phyloP scores from a whole-genome alignment of 805 yeast genomes.

The Saturnispora diversa region DNA sequence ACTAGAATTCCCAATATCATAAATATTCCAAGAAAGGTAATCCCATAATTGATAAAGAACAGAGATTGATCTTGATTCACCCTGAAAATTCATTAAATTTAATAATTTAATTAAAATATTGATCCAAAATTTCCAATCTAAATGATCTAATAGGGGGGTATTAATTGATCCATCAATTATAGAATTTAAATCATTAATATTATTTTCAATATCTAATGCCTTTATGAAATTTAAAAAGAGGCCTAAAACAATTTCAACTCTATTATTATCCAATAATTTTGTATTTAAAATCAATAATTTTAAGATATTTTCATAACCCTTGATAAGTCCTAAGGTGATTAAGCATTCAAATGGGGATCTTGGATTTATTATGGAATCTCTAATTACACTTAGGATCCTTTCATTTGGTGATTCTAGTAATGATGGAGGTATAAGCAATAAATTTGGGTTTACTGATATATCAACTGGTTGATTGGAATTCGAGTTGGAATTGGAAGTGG shows the following conservation, averaged over 20 bases:
- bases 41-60: conserved; percentile 72
- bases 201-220: conserved; percentile 18
- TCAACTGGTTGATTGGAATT: conserved; percentile 4
- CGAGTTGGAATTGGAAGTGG: conserved; percentile 2
- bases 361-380: conserved; percentile 31
- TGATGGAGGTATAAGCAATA: conserved; percentile 9
- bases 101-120: conserved; percentile 51
- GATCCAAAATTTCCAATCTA: conserved; percentile 78
- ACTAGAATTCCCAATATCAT: conserved; percentile 1
- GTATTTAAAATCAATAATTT: conserved; percentile 22
- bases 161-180: background rate
- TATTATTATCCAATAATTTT: conserved; percentile 19
- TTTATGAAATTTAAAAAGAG: conserved; percentile 21
- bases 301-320: conserved; percentile 20
- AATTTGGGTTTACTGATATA: background rate
- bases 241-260: conserved; percentile 21
- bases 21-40: conserved; percentile 37
- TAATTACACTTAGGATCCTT: conserved; percentile 29
- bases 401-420: conserved; percentile 22
- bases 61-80: conserved; percentile 55
- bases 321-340: conserved; percentile 18
- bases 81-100: conserved; percentile 52
- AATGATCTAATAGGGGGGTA: background rate
- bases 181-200: conserved; percentile 1
- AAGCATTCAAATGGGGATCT: conserved; percentile 25